Base-by-base conservation (phyloP, 2,329 filamentous ascomycete genomes). In the Aspergillus sp. region DNA sequence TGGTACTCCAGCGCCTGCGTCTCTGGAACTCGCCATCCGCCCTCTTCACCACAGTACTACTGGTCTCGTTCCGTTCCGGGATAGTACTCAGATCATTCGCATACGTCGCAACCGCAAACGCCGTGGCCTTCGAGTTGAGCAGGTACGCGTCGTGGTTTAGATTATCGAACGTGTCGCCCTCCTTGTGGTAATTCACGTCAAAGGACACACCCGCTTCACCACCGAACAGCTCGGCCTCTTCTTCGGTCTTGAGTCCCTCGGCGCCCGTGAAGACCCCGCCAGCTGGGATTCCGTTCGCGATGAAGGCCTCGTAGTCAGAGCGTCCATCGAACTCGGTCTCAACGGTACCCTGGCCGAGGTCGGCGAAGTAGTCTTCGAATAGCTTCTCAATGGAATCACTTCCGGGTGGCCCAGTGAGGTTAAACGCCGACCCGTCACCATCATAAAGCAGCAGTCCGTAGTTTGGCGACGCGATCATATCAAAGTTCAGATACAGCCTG, bases 211-310 rank as follows among this genome's bases (percentile, higher is more conserved):
- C 89, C 1, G 85, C 87, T 56, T 79, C 78, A 43, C 90, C 90
- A 17, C 90, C 90, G 70, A 91, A 93, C 75, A 85, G 77, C 45
- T 75, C 77, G 11, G 75, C 82, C 69, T 92, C 88, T 44, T 85
- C 81, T 52, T 81, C 74, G 0, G 88, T 90, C 83, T 93, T 93
- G 73, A 90, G 74, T 6, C 84, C 88, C 73, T 93, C 90, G 1
- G 90, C 90, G 43, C 90, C 90, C 1, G 89, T 91, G 49, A 89
- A 88, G 60, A 93, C 87, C 39, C 90, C 90, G n/a, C 90, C 89
- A 2, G 84, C 85, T 0, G 90, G 87, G 43, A 93, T 90, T 5
- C 87, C 87, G 57, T 84, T 81, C 23, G 84, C 81, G 66, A 92
- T 88, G 76, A 93, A 93, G 1, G 84, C 87, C 52, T 87, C 89